Percentiles rank a stretch among this genome's conserved stretches.
These are phyloP conservation scores for Ramularia endophylla DNA, from an alignment of 2,329 filamentous ascomycete species.

Conservation along the genomic window DNA sequence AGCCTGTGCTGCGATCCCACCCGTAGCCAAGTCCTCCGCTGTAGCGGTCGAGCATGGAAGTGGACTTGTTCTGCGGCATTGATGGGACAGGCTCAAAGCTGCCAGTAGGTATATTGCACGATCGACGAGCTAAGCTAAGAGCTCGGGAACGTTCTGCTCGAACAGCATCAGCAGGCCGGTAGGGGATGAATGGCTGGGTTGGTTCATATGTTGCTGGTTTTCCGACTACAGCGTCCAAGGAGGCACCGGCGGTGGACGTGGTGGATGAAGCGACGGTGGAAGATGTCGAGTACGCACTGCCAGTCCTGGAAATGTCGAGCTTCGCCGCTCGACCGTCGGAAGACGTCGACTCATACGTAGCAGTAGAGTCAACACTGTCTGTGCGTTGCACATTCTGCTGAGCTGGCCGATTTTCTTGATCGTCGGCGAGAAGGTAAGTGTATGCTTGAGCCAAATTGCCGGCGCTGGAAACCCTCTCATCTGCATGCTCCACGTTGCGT, in stretches of 20 bases:
- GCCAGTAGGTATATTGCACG: constrained; percentile 8
- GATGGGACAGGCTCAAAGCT: constrained; percentile 6
- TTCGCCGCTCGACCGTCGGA: constrained; percentile 15
- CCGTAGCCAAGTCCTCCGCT: constrained; percentile 34
- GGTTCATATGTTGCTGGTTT: no score
- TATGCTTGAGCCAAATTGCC: constrained; percentile 18
- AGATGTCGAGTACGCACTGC: constrained; percentile 10
- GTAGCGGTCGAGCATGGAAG: constrained; percentile 26
- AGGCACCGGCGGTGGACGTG: constrained; percentile 6
- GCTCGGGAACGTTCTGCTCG: constrained; percentile 24
- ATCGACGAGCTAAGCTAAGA: constrained; percentile 15
- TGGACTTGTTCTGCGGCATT: constrained; percentile 5
- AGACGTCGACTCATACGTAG: constrained; percentile 22
- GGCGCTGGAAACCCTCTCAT: no score
- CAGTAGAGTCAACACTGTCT: constrained; percentile 23
- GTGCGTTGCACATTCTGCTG: constrained; percentile 19
- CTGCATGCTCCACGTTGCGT: constrained; percentile 13
- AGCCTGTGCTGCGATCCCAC: constrained; percentile 31
- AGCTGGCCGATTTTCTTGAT: constrained; percentile 14
- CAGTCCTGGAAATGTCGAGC: constrained; percentile 11
- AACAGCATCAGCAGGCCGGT: constrained; percentile 19
- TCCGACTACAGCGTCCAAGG: not conserved
- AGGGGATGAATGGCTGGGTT: constrained; percentile 7
- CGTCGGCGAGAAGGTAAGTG: constrained; percentile 16
- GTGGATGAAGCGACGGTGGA: constrained; percentile 12